Evolutionary conservation across 352 stramenopile species (phyloP).

Genomic region (Globisporangium sylvaticum): DNA sequence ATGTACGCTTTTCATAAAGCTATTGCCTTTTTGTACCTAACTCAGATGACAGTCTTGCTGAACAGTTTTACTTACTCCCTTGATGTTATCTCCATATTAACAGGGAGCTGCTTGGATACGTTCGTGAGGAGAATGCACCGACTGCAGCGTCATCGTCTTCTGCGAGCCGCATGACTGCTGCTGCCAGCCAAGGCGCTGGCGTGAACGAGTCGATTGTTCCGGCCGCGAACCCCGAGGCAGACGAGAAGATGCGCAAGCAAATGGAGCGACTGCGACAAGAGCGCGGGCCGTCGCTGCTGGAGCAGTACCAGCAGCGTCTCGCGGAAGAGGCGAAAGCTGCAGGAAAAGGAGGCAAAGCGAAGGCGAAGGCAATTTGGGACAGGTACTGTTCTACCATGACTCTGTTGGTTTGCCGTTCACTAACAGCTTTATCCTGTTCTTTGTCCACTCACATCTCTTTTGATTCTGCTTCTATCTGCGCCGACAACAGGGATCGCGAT

Average conservation of each 20-base stretch:
- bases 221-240: constrained; percentile 55
- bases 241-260: constrained; percentile 64
- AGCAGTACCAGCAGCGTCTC: constrained; percentile 72
- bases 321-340: constrained; percentile 38
- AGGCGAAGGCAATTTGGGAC: constrained; percentile 43
- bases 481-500: constrained; percentile 65
- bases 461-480: background rate
- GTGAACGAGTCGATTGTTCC: constrained; percentile 73
- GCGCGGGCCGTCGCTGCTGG: constrained; percentile 66
- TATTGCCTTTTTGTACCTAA: background rate
- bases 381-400: constrained; percentile 30
- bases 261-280: constrained; percentile 59
- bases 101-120: constrained; percentile 79
- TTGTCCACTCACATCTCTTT: background rate
- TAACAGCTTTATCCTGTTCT: background rate
- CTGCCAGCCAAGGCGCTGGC: constrained; percentile 7
- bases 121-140: constrained; percentile 67
- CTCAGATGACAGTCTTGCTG: background rate
- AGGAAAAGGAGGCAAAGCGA: constrained; percentile 9
- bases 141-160: constrained; percentile 13
- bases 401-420: background rate
- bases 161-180: constrained; percentile 15
- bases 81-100: background rate
- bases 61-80: background rate
- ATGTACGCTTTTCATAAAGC: constrained; percentile 36